A percentile compares a stretch with the other conserved stretches of the same genome.
These are phyloP conservation scores for Kwoniella sp. DNA, from an alignment of 768 basidiomycete species.

Conservation along the genomic window DNA sequence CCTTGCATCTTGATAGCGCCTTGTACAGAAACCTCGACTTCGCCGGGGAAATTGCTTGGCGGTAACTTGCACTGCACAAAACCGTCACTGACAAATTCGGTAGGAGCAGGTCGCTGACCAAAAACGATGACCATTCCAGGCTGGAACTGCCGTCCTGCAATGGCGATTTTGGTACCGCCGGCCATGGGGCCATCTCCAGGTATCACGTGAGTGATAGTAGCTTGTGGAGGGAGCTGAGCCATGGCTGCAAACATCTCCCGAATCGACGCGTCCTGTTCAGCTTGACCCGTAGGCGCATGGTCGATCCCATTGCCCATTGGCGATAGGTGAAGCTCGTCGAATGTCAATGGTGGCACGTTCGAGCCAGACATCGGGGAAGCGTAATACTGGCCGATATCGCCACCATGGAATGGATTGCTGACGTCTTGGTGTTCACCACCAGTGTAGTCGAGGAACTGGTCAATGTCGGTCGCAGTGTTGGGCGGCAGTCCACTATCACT, in stretches of 20 bases:
- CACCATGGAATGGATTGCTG: slow-evolving; percentile 19
- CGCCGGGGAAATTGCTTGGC: slow-evolving; percentile 71
- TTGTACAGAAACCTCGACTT: slow-evolving; percentile 85
- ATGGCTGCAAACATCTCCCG: slow-evolving; percentile 13
- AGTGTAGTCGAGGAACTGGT: slow-evolving; percentile 39
- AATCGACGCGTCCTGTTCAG: slow-evolving; percentile 17
- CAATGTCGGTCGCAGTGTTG: slow-evolving; percentile 22
- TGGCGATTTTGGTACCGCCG: slow-evolving; percentile 90
- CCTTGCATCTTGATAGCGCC: slow-evolving; percentile 55
- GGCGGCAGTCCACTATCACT: slow-evolving; percentile 37
- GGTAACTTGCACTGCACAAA: slow-evolving; percentile 80
- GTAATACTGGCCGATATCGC: neutral
- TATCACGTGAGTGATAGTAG: slow-evolving; percentile 54
- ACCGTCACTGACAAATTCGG: slow-evolving; percentile 80
- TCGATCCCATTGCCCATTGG: slow-evolving; percentile 10
- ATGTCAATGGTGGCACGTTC: slow-evolving; percentile 10
- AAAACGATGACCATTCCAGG: slow-evolving; percentile 67
- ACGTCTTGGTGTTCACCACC: slow-evolving; percentile 28
- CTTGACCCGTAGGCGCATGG: slow-evolving; percentile 10
- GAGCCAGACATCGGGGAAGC: slow-evolving; percentile 1
- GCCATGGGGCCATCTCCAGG: slow-evolving; percentile 65
- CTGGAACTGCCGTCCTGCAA: slow-evolving; percentile 81
- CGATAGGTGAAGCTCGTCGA: slow-evolving; percentile 14
- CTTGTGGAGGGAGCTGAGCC: slow-evolving; percentile 49
- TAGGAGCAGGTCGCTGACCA: slow-evolving; percentile 63